Percentiles rank a stretch among this genome's conserved stretches.
Evolutionary conservation across 1,284 basidiomycete species (phyloP).

Genomic region (Cutaneotrichosporon dermatis): DNA sequence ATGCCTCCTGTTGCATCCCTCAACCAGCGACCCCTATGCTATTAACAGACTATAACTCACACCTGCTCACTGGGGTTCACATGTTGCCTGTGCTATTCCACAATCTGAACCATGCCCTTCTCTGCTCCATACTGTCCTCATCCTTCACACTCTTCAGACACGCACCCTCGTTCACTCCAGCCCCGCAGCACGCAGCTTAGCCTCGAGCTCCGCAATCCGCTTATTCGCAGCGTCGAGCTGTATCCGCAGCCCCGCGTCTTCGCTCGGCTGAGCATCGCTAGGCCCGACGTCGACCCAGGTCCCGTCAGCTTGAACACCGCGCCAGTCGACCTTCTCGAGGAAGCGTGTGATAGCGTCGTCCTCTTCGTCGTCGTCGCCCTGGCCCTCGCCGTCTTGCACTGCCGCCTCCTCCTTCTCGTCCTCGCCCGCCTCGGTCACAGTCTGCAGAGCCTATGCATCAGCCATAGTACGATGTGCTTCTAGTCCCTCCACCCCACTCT

Average conservation of each 20-base stretch:
- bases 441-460: neutral
- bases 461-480: neutral
- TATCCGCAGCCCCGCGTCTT: neutral
- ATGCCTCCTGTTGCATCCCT: no score
- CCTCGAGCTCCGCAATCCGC: slow-evolving; percentile 9
- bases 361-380: slow-evolving; percentile 12
- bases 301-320: slow-evolving; percentile 5
- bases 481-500: slow-evolving; percentile 12
- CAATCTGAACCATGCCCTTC: no score
- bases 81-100: no score
- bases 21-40: no score
- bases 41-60: no score
- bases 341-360: slow-evolving; percentile 59
- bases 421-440: neutral
- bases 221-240: slow-evolving; percentile 3
- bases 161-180: neutral
- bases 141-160: no score
- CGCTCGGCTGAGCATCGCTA: neutral
- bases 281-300: slow-evolving; percentile 4
- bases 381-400: neutral
- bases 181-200: neutral
- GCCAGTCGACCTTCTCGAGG: slow-evolving; percentile 63
- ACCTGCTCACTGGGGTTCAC: no score
- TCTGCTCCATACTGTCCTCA: neutral
- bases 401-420: neutral